Base-by-base conservation (phyloP, 257 asterid genomes). In the Scutellaria barbata region DNA sequence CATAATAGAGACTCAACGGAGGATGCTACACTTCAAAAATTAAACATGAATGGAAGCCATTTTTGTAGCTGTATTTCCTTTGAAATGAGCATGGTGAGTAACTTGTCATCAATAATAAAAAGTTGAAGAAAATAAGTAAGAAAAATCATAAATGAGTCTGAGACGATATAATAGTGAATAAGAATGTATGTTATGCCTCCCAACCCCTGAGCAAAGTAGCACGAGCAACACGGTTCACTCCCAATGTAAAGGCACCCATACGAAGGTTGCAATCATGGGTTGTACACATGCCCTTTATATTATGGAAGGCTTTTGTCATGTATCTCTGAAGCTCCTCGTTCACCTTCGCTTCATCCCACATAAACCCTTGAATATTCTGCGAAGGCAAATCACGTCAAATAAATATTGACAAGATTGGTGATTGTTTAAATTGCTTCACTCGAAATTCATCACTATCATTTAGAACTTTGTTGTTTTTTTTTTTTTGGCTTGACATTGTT, bases 331-430 rank as follows among this genome's bases (percentile, higher is more conserved):
- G 95, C 80, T 89, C 96, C 10, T 30, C 13, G 57, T 92, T 92
- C 63, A 92, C 95, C 82, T 92, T 88, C 42, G 86, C 92, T 66
- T 92, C 98, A 0, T 82, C 93, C 96, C 98, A 92, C 95, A 87
- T 85, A 59, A 92, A 92, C 17, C 98, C 94, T 85, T 89, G 98
- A 77, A 89, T 89, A 65, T 92, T 92, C 98, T 88, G 81, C 79
- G 74, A 35, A 57, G 51, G 73, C 47, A 66, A 54, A 65, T 3
- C 9, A 12, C 14, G 3, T 67, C 10, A 65, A 45, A 71, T 59
- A 7, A 46, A 17, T 9, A 7, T 40, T 13, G 1, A 58, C 13
- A 59, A 33, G 56, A 9, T 5, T 39, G 30, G 30, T 25, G 30
- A 3, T 25, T 25, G 30, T 25, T 25, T 1, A 25, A 3, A 25